A percentile compares a stretch with the other conserved stretches of the same genome.
Conservation (phyloP, 208 protist genomes). For the Tritrichomonas musculus region DNA sequence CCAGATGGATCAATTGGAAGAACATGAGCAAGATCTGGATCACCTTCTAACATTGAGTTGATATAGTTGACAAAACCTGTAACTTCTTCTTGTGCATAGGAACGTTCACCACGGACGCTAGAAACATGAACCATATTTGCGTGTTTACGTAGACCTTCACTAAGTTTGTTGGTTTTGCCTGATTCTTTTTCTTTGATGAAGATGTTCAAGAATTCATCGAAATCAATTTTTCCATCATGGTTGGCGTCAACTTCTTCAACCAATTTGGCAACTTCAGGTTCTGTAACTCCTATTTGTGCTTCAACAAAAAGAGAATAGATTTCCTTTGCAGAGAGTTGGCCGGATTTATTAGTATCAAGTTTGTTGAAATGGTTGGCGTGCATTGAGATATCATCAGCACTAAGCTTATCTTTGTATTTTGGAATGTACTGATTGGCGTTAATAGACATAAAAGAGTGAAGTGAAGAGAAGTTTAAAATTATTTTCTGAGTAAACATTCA, state of each 20-base stretch:
- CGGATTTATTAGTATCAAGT: neutral
- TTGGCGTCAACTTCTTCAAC: neutral
- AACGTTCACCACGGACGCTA: constrained; percentile 35
- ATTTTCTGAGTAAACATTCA: too few relatives aligned
- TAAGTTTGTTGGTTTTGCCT: neutral
- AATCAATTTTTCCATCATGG: neutral
- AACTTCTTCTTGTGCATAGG: constrained; percentile 49
- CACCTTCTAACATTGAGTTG: constrained; percentile 42
- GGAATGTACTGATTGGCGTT: neutral
- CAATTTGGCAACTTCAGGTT: neutral
- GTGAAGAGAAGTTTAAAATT: neutral
- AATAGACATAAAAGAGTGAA: neutral
- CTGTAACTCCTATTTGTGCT: neutral
- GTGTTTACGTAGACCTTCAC: constrained; percentile 1
- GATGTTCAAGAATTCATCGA: neutral
- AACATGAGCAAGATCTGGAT: constrained; percentile 40
- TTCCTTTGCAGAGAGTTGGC: neutral
- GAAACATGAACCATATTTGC: neutral
- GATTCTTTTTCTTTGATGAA: neutral
- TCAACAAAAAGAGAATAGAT: neutral
- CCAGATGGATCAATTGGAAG: constrained; percentile 37
- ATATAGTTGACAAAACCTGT: constrained; percentile 45
- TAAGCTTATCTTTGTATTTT: neutral
- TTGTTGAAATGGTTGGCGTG: neutral
- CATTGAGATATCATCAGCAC: neutral